Evolutionary conservation across 2,329 filamentous ascomycete genomes (phyloP), one percentile per base, ranked within the genome.

Genomic region (Colletotrichum tanaceti): DNA sequence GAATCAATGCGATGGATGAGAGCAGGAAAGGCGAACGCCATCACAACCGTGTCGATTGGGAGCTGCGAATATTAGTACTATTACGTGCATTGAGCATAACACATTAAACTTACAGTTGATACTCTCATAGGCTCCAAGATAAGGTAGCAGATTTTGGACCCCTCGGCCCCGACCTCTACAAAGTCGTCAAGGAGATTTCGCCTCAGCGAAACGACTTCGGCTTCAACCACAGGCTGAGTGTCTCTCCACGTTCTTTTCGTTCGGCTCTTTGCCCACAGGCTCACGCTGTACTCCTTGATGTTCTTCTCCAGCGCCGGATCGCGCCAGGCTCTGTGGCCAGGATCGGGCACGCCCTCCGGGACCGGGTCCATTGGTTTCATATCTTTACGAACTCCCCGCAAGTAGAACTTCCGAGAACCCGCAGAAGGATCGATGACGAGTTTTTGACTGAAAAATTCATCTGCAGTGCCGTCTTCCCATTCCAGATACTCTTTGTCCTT

Each of bases 261-360:
- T 83, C 69, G 89, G 80, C 73, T 72, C 24, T 89, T 91, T 5
- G 84, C 83, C 79, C 88, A 95, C 20, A 94, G 82, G 76, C 93
- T 97, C 73, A 92, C 87, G 59, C 91, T 94, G 79, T 96, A 98
- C 73, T 94, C 90, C 71, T 95, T 86, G 71, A 98, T 97, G 63
- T 87, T 91, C 22, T 84, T 79, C 13, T 82, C 80, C 1, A 74
- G 67, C 9, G 49, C 52, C 22, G 43, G 35, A 60, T 77, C 71
- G 67, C 76, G 74, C 78, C 83, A 82, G 38, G 79, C 67, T 53
- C 83, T 76, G 78, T 87, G 78, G 77, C 76, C 73, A 70, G 85
- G 77, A 73, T 79, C 79, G 5, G 84, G 84, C 18, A 86, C 85
- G 58, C 81, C 82, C 1, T 83, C 79, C 0, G 92, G 91, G 6